A percentile compares a stretch with the other conserved stretches of the same genome.
phyloP scores from a whole-genome alignment of 257 asterid genomes.

The Verbena officinalis region DNA sequence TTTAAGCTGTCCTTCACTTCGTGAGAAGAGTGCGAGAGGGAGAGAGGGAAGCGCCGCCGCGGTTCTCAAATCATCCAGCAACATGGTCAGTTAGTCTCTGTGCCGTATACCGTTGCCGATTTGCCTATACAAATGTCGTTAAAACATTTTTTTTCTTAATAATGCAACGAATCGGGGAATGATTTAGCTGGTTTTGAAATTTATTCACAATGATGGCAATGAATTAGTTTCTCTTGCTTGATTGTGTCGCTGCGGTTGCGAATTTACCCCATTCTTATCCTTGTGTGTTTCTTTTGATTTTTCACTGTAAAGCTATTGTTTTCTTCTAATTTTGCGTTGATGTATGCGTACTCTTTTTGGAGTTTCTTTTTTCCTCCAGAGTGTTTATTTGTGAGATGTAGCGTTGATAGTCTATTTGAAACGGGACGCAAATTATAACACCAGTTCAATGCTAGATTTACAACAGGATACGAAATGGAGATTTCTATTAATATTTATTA shows the following conservation, averaged over 20 bases:
- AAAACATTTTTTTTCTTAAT: not conserved
- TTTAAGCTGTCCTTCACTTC: constrained; percentile 18
- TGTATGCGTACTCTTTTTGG: no score
- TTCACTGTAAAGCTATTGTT: no score
- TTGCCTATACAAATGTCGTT: not conserved
- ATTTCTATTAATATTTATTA: not conserved
- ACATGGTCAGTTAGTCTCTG: constrained; percentile 32
- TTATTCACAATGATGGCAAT: no score
- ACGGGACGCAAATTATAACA: no score
- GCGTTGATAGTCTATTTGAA: no score
- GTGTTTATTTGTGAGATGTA: no score
- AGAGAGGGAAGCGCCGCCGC: constrained; percentile 32
- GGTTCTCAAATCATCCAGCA: constrained; percentile 17
- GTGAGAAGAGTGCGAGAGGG: constrained; percentile 6
- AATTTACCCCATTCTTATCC: no score
- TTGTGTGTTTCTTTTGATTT: no score
- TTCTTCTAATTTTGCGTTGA: no score
- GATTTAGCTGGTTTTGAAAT: not conserved
- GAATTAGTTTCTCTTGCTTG: not conserved
- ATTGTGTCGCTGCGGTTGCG: not conserved
- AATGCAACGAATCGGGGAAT: not conserved
- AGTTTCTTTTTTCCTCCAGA: no score
- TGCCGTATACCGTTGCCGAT: not conserved
- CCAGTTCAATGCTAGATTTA: not conserved
- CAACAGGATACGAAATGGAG: not conserved